Evolutionary conservation across 2,329 filamentous ascomycete genomes (phyloP).

Genomic region (Neonectria punicea): DNA sequence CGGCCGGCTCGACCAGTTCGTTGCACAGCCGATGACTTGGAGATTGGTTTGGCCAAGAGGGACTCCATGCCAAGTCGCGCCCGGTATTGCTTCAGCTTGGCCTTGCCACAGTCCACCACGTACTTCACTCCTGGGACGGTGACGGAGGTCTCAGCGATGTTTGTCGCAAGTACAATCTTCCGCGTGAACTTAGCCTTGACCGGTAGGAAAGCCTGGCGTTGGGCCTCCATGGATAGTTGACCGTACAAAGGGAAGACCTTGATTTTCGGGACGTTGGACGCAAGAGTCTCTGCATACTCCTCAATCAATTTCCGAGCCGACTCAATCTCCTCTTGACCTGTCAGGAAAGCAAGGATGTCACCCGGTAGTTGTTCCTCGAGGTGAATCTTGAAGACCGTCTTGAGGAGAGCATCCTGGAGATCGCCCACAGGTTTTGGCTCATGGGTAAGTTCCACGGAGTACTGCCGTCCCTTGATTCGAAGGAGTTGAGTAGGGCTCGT

Average conservation of each 20-base stretch:
- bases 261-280: constrained; percentile 78
- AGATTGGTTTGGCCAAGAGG: constrained; percentile 88
- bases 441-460: constrained; percentile 82
- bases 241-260: constrained; percentile 86
- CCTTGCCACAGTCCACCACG: constrained; percentile 93
- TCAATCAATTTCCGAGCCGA: constrained; percentile 82
- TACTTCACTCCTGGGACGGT: constrained; percentile 93
- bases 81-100: constrained; percentile 93
- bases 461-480: constrained; percentile 87
- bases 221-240: constrained; percentile 85
- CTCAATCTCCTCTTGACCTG: constrained; percentile 93
- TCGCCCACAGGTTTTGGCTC: constrained; percentile 79
- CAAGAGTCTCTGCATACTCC: constrained; percentile 78
- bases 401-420: constrained; percentile 82
- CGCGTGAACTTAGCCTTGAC: constrained; percentile 77
- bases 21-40: constrained; percentile 92
- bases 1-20: constrained; percentile 91
- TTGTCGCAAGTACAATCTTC: constrained; percentile 92
- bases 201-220: constrained; percentile 86
- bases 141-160: constrained; percentile 98
- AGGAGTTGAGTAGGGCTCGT: constrained; percentile 53
- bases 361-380: constrained; percentile 90
- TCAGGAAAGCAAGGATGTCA: constrained; percentile 91
- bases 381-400: constrained; percentile 87
- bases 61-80: constrained; percentile 88